These are phyloP conservation scores for Hypoxylon perforatum DNA, from an alignment of 495 filamentous ascomycete species.

Conservation along the genomic window DNA sequence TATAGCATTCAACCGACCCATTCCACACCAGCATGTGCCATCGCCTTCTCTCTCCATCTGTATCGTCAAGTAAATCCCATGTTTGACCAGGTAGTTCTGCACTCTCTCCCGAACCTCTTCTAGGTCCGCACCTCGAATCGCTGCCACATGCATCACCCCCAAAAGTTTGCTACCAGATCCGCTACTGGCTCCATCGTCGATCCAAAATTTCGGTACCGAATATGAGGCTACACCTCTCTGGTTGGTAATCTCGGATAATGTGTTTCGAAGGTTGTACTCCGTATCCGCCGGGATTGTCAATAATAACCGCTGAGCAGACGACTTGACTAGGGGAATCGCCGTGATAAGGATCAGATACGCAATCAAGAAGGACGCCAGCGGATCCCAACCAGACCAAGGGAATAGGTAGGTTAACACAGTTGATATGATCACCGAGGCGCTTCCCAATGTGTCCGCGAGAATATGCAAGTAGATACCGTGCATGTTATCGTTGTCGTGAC, in stretches of 20 bases:
- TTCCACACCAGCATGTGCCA: conserved; percentile 81
- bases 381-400: conserved; percentile 95
- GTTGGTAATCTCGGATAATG: conserved; percentile 82
- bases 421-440: conserved; percentile 92
- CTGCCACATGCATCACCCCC: conserved; percentile 86
- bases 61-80: conserved; percentile 76
- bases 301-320: conserved; percentile 81
- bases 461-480: conserved; percentile 98
- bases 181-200: conserved; percentile 73
- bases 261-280: conserved; percentile 89
- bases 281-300: conserved; percentile 85
- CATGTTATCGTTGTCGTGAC: conserved; percentile 97
- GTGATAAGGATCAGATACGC: conserved; percentile 91
- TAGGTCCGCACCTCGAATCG: conserved; percentile 72
- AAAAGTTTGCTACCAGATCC: conserved; percentile 66
- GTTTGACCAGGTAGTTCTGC: conserved; percentile 65
- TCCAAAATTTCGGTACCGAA: conserved; percentile 91
- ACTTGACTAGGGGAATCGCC: conserved; percentile 86
- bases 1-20: conserved; percentile 39
- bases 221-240: conserved; percentile 88
- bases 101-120: conserved; percentile 82
- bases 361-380: conserved; percentile 92
- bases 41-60: conserved; percentile 82
- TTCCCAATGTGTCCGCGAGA: conserved; percentile 92
- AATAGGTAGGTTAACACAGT: conserved; percentile 87